Evolutionary conservation across 345 rosid genomes (phyloP).

Genomic region (Leavenworthia alabamica): DNA sequence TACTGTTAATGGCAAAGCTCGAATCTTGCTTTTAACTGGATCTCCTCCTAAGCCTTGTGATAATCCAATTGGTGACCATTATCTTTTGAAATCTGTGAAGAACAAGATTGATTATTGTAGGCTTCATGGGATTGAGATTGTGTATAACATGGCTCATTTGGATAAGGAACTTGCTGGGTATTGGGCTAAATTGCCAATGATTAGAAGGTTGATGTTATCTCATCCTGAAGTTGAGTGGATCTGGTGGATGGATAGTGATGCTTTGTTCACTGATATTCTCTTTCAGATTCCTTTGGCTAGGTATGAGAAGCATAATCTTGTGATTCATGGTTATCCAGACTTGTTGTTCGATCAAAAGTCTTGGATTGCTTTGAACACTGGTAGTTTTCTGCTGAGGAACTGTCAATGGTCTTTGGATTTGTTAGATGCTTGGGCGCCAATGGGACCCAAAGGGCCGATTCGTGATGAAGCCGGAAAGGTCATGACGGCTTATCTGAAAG

Average conservation of each 20-base stretch:
- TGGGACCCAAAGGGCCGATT: conserved; percentile 84
- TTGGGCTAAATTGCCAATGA: conserved; percentile 94
- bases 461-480: conserved; percentile 92
- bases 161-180: conserved; percentile 88
- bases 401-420: conserved; percentile 96
- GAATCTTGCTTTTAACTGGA: conserved; percentile 73
- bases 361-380: conserved; percentile 95
- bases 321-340: conserved; percentile 91
- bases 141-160: conserved; percentile 94
- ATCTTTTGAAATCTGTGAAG: conserved; percentile 72
- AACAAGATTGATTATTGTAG: conserved; percentile 95
- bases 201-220: conserved; percentile 83
- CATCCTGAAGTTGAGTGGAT: conserved; percentile 96
- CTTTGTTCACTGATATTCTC: conserved; percentile 91
- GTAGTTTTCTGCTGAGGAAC: conserved; percentile 87
- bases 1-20: conserved; percentile 56
- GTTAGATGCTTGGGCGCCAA: conserved; percentile 94
- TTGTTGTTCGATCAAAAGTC: conserved; percentile 82
- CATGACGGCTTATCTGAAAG: conserved; percentile 80
- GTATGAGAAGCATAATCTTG: conserved; percentile 64
- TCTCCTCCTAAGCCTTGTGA: conserved; percentile 89
- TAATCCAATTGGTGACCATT: conserved; percentile 88
- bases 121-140: conserved; percentile 94
- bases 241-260: conserved; percentile 99
- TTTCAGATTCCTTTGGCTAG: conserved; percentile 72